Percentiles rank a stretch among this genome's conserved stretches.
These are phyloP conservation scores for Alternaria sp. DNA, from an alignment of 2,329 filamentous ascomycete species.

Conservation along the genomic window DNA sequence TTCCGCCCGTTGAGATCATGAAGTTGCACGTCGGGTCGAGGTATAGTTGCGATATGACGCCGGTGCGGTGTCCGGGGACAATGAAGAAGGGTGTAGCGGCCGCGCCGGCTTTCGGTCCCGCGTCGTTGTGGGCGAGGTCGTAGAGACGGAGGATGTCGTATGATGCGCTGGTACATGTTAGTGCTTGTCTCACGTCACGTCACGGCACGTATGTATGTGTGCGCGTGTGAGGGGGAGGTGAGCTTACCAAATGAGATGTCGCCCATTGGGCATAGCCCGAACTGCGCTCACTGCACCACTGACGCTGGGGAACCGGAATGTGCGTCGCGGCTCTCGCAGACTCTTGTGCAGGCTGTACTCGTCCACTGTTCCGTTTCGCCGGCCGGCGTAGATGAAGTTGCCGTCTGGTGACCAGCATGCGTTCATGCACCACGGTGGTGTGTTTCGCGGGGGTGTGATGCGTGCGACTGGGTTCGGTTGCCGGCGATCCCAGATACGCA, in stretches of 20 bases:
- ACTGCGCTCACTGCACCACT: constrained; percentile 90
- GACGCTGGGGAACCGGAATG: constrained; percentile 86
- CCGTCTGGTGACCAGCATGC: constrained; percentile 96
- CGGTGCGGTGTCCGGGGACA: constrained; percentile 86
- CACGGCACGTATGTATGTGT: not conserved
- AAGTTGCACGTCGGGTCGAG: constrained; percentile 87
- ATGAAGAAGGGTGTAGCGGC: constrained; percentile 89
- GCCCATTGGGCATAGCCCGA: constrained; percentile 87
- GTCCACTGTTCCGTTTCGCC: constrained; percentile 90
- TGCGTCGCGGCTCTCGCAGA: constrained; percentile 74
- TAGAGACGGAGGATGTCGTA: constrained; percentile 94
- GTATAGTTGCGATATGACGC: constrained; percentile 85
- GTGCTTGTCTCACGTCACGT: constrained; percentile 3
- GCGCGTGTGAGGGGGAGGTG: not conserved
- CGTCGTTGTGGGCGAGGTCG: constrained; percentile 70
- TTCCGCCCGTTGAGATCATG: constrained; percentile 91
- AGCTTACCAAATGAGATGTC: constrained; percentile 82
- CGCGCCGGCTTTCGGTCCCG: constrained; percentile 68
- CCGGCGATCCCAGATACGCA: constrained; percentile 93
- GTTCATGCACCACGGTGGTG: constrained; percentile 97
- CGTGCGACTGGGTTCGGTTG: constrained; percentile 77
- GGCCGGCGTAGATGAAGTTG: constrained; percentile 91
- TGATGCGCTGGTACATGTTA: constrained; percentile 67
- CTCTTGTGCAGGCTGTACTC: constrained; percentile 88
- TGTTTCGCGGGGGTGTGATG: constrained; percentile 74